Evolutionary conservation across 192 early-diverging fungal species (phyloP).

Genomic region (Linnemannia schmuckeri): DNA sequence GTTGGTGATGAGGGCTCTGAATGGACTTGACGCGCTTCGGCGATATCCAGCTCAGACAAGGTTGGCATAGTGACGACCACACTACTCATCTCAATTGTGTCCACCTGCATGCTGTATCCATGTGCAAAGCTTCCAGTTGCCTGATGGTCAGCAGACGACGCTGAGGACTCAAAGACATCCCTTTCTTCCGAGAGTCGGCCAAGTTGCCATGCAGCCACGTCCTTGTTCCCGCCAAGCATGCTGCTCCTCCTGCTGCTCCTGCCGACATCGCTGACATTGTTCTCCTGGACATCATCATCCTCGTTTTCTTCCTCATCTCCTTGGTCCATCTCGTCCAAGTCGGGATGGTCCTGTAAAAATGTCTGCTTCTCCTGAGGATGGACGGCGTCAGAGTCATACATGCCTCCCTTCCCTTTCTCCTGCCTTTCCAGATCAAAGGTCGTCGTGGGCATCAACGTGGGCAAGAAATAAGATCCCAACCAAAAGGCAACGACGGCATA

Average conservation of each 20-base stretch:
- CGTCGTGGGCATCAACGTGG: constrained; percentile 33
- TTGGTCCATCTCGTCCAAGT: neutral
- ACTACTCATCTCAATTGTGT: constrained; percentile 29
- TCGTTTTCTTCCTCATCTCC: neutral
- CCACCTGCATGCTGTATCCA: neutral
- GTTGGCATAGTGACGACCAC: constrained; percentile 7
- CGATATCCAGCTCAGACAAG: constrained; percentile 14
- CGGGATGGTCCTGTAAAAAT: constrained; percentile 16
- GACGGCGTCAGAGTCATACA: constrained; percentile 10
- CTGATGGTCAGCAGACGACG: neutral
- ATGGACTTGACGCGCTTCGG: neutral
- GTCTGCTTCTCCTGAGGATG: constrained; percentile 38
- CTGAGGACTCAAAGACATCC: neutral
- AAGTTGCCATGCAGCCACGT: constrained; percentile 1
- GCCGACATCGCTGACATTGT: neutral
- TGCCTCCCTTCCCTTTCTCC: neutral
- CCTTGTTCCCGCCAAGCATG: neutral
- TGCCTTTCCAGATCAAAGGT: constrained; percentile 1
- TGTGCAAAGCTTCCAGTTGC: neutral
- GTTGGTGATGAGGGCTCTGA: constrained; percentile 41
- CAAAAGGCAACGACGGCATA: constrained; percentile 73
- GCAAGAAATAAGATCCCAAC: constrained; percentile 57
- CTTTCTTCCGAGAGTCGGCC: neutral
- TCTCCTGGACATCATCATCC: neutral
- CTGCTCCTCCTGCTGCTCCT: constrained; percentile 12